Evolutionary conservation across 176 grass and related monocot genomes (phyloP).

Genomic region (Eleusine indica): DNA sequence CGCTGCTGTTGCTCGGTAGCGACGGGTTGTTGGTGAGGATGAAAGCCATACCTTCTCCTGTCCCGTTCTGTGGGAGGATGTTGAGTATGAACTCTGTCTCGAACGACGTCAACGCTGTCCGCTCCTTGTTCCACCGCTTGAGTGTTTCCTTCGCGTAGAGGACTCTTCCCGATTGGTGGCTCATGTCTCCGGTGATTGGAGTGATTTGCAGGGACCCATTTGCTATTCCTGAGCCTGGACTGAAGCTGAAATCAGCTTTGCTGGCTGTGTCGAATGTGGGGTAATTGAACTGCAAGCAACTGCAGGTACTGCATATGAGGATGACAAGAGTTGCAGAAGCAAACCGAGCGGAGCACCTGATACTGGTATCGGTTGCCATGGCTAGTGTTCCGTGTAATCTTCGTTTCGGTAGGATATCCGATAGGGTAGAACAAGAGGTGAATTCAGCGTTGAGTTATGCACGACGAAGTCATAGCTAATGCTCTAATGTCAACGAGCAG

Average conservation of each 20-base stretch:
- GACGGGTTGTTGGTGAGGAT: slow-evolving; percentile 47
- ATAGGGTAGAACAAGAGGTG: background rate
- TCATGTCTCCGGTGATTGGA: slow-evolving; percentile 29
- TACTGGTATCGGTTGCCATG: background rate
- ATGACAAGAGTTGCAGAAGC: background rate
- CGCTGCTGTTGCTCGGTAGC: slow-evolving; percentile 48
- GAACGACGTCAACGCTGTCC: slow-evolving; percentile 39
- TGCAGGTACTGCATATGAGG: slow-evolving; percentile 8
- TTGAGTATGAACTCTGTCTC: slow-evolving; percentile 44
- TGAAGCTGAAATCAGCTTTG: slow-evolving; percentile 41
- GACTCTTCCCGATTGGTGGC: slow-evolving; percentile 42
- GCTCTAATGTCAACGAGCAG: too few species aligned
- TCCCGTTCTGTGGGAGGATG: slow-evolving; percentile 37
- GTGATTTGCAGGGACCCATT: slow-evolving; percentile 54
- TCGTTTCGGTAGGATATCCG: background rate
- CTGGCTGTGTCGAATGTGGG: slow-evolving; percentile 10
- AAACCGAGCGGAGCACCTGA: background rate
- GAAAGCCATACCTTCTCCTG: slow-evolving; percentile 60
- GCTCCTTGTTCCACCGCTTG: slow-evolving; percentile 38
- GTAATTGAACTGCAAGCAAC: slow-evolving; percentile 44
- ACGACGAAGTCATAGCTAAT: too few species aligned
- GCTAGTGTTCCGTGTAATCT: background rate
- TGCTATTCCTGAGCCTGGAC: slow-evolving; percentile 2
- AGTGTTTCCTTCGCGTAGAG: slow-evolving; percentile 32
- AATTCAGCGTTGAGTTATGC: background rate